These are phyloP conservation scores for Cucumis sativus DNA, from an alignment of 306 rosid genomes.

Conservation along the genomic window DNA sequence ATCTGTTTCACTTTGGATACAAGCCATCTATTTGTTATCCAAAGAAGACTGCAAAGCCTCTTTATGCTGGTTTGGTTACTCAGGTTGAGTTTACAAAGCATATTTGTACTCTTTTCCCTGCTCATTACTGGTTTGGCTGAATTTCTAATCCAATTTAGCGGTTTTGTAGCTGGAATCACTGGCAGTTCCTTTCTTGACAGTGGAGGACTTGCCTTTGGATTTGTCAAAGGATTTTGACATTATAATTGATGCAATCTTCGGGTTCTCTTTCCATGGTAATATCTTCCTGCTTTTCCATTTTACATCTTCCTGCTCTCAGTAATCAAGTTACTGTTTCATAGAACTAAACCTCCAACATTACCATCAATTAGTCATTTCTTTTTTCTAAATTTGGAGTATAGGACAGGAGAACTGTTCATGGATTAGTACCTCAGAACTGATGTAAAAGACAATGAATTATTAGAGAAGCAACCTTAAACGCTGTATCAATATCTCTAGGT, in stretches of 20 bases:
- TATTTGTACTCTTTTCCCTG: constrained; percentile 1
- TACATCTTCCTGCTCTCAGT: not conserved
- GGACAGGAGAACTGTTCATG: not conserved
- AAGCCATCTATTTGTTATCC: constrained; percentile 70
- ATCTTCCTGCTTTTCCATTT: not conserved
- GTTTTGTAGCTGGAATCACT: constrained; percentile 73
- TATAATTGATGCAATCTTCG: constrained; percentile 78
- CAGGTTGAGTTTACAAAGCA: constrained; percentile 28
- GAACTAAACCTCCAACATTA: not conserved
- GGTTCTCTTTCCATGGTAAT: constrained; percentile 93
- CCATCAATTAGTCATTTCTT: not conserved
- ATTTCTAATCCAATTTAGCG: constrained; percentile 21
- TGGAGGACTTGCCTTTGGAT: constrained; percentile 64
- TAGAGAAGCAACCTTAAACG: not conserved
- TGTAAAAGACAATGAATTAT: not conserved
- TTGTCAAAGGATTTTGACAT: constrained; percentile 59
- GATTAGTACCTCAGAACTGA: not conserved
- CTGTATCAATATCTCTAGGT: not conserved
- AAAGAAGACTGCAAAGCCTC: constrained; percentile 75
- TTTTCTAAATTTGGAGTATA: not conserved
- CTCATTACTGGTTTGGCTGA: not conserved
- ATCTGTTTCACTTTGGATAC: constrained; percentile 78
- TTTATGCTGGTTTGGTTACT: constrained; percentile 77
- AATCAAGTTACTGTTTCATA: not conserved
- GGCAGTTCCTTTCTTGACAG: constrained; percentile 67